A percentile compares a stretch with the other conserved stretches of the same genome.
These are phyloP conservation scores for Verticillium nubilum DNA, from an alignment of 2,329 filamentous ascomycete species.

Conservation along the genomic window DNA sequence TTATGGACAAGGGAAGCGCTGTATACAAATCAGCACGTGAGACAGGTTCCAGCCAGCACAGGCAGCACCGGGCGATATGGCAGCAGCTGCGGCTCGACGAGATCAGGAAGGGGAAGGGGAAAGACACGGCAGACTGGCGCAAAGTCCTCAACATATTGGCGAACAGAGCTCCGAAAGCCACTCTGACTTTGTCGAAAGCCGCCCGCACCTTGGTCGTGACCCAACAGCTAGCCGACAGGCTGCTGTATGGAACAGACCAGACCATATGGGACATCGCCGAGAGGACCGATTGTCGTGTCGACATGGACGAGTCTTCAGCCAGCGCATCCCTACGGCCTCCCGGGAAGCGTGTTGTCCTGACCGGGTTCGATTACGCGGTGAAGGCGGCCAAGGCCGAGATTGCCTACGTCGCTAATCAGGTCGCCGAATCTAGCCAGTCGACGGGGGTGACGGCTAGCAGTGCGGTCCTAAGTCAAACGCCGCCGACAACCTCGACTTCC, in stretches of 20 bases:
- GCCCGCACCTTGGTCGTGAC: conserved; percentile 14
- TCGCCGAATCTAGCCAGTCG: neutral
- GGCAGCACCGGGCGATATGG: conserved; percentile 18
- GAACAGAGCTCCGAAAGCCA: neutral
- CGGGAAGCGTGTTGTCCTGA: conserved; percentile 3
- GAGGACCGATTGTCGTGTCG: conserved; percentile 14
- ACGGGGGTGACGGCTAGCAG: neutral
- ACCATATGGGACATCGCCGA: conserved; percentile 24
- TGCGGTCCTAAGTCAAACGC: neutral
- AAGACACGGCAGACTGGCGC: conserved; percentile 31
- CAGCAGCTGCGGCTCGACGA: conserved; percentile 30
- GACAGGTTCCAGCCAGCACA: conserved; percentile 11
- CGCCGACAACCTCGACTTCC: neutral
- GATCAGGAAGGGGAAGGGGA: conserved; percentile 22
- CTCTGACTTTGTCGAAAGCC: neutral
- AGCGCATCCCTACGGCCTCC: neutral
- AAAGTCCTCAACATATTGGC: conserved; percentile 29
- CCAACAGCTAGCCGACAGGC: conserved; percentile 4
- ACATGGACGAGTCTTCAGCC: conserved; percentile 6
- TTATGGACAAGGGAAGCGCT: neutral
- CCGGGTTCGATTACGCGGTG: conserved; percentile 8
- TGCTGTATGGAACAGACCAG: conserved; percentile 13
- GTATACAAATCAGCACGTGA: conserved; percentile 12
- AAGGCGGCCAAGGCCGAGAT: conserved; percentile 6
- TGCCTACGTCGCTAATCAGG: neutral